Evolutionary conservation across 2,329 filamentous ascomycete genomes (phyloP), one percentile per base, ranked within the genome.

Genomic region (Aspergillus tamarii): DNA sequence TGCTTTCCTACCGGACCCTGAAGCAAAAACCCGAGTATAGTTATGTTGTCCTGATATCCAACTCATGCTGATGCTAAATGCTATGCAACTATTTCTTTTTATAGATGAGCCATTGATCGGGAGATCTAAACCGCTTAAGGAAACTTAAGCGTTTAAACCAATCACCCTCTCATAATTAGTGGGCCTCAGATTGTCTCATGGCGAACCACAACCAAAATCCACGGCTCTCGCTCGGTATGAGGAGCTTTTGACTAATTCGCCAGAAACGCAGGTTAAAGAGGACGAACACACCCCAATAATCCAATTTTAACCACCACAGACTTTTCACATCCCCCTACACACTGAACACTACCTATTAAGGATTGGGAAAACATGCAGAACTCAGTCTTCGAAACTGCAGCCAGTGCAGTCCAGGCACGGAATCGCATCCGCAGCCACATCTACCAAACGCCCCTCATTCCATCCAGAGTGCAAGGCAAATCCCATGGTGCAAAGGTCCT

Each of bases 351-450:
- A 4, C 8, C 14, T 4, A 11, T n/a, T 10, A 11, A 52, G 12
- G 19, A 2, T 9, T 16, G 26, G 26, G 26, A 14, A 28, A 52
- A 28, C 6, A 52, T 52, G 48, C 12, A 30, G 14, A 36, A 23
- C 26, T 34, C 28, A 19, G 11, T 59, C 21, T 19, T 7, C 45
- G 45, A 59, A n/a, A 28, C 32, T 0, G 57, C 57, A 2, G 57
- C 45, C 6, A 59, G n/a, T 10, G 57, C 45, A 9, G 57, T 59
- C 30, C 57, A 59, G 5, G 57, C 57, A 8, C 12, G 57, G 45
- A 41, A 39, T 19, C 57, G 57, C 57, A 59, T 59, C n/a, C 57
- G 32, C 57, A 28, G 50, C 12, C 57, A 59, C 57, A 52, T 59
- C 57, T 52, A 59, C 45, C 45, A 59, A 30, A 59, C 57, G 19